Base-by-base conservation (phyloP, 441 rosid genomes). In the Mallotus repandus region DNA sequence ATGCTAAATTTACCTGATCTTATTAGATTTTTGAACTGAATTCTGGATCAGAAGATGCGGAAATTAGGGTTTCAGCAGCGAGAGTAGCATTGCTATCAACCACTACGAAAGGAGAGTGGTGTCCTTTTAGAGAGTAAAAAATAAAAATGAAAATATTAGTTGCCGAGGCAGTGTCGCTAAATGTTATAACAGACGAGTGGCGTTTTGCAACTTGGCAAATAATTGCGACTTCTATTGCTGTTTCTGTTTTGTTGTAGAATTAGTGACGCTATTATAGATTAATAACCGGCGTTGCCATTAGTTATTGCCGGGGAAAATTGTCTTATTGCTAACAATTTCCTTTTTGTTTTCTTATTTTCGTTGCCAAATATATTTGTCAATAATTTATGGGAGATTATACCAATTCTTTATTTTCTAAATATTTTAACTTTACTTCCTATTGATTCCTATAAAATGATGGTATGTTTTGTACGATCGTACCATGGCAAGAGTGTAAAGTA, bases 101-200 rank as follows among this genome's bases (percentile, higher is more conserved):
- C 5, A 57, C 53, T 55, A 35, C 9, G 21, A 38, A 12, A 38
- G 38, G 72, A 4, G 3, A 43, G 25, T 63, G 45, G 41, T 12
- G 29, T 29, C 58, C 57, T 21, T 21, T 56, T 19, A 1, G 32
- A 13, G 2, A 15, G 32, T 6, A 9, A 19, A 6, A 56, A 9
- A 2, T 4, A 56, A 56, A 5, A n/a, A 54, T 19, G 19, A 21
- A 15, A 19, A 60, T 3, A 60, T 14, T 9, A 21, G 19, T 3
- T 5, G 6, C 9, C 3, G 9, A 18, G 16, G 45, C 71, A 52
- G 48, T 52, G 71, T 68, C 71, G 71, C 71, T 53, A 68, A 68
- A 32, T 32, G 29, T 18, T 9, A 11, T 68, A 18, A 68, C 48
- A n/a, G 71, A 52, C 71, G 60, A 68, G 71, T 52, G 48, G 6